Conservation (phyloP, 768 basidiomycete genomes). For the Boletus fagicola region DNA sequence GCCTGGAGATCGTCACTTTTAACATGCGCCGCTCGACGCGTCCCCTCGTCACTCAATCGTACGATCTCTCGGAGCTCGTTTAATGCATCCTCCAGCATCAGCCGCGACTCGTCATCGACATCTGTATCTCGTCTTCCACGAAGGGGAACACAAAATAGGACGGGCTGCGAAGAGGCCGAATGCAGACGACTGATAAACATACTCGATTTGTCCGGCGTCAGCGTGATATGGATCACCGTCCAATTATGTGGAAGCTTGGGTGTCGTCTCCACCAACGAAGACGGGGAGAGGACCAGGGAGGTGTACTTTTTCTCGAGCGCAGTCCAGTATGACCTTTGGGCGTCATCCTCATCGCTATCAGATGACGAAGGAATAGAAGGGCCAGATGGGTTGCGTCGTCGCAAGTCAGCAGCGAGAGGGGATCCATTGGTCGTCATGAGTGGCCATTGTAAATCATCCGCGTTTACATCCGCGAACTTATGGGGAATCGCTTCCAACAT, state of each 20-base stretch:
- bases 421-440: conserved; percentile 45
- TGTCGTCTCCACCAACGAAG: conserved; percentile 42
- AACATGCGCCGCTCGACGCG: conserved; percentile 68
- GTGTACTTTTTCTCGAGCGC: conserved; percentile 53
- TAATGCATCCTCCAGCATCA: conserved; percentile 73
- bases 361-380: conserved; percentile 16
- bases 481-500: conserved; percentile 76
- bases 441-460: conserved; percentile 80
- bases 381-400: conserved; percentile 19
- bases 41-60: conserved; percentile 69
- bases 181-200: conserved; percentile 83
- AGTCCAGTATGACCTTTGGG: conserved; percentile 58
- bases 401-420: conserved; percentile 29
- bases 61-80: conserved; percentile 79
- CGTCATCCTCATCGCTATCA: conserved; percentile 39
- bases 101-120: conserved; percentile 66
- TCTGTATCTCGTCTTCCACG: conserved; percentile 77
- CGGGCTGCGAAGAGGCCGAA: conserved; percentile 48
- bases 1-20: conserved; percentile 65
- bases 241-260: conserved; percentile 67
- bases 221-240: conserved; percentile 79
- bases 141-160: conserved; percentile 88
- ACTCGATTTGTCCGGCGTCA: conserved; percentile 80
- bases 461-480: conserved; percentile 52
- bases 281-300: conserved; percentile 20